phyloP scores from a whole-genome alignment of 2,329 filamentous ascomycete species.

The Colletotrichum orbiculare region DNA sequence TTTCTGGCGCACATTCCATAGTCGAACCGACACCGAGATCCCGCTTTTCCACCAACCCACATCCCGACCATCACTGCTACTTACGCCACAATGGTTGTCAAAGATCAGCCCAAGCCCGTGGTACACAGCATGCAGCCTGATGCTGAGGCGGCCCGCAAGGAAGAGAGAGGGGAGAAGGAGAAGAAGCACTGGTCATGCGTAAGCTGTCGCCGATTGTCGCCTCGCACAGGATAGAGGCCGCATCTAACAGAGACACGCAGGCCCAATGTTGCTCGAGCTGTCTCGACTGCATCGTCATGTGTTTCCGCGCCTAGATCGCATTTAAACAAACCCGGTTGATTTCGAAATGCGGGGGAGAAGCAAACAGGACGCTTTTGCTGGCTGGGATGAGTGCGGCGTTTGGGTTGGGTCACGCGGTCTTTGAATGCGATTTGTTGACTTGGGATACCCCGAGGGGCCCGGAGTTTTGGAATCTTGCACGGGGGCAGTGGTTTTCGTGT shows the following conservation, averaged over 20 bases:
- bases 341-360: background rate
- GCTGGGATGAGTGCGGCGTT: background rate
- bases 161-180: conserved; percentile 6
- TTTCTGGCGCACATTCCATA: too few relatives aligned
- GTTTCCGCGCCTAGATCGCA: conserved; percentile 4
- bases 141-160: background rate
- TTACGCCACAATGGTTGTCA: conserved; percentile 13
- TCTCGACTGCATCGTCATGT: conserved; percentile 19
- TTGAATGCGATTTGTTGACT: too few relatives aligned
- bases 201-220: background rate
- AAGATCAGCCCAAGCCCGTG: conserved; percentile 20
- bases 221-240: background rate
- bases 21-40: too few relatives aligned
- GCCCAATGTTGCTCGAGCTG: conserved; percentile 25
- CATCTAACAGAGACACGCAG: background rate
- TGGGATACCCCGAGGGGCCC: too few relatives aligned
- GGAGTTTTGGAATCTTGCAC: too few relatives aligned
- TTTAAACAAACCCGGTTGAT: background rate
- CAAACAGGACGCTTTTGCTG: background rate
- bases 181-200: conserved; percentile 20
- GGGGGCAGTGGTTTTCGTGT: too few relatives aligned
- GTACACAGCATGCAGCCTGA: conserved; percentile 15
- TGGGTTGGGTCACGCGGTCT: too few relatives aligned
- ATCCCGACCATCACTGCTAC: background rate
- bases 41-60: background rate